phyloP scores from a whole-genome alignment of 257 asterid genomes.

The Primulina tabacum region DNA sequence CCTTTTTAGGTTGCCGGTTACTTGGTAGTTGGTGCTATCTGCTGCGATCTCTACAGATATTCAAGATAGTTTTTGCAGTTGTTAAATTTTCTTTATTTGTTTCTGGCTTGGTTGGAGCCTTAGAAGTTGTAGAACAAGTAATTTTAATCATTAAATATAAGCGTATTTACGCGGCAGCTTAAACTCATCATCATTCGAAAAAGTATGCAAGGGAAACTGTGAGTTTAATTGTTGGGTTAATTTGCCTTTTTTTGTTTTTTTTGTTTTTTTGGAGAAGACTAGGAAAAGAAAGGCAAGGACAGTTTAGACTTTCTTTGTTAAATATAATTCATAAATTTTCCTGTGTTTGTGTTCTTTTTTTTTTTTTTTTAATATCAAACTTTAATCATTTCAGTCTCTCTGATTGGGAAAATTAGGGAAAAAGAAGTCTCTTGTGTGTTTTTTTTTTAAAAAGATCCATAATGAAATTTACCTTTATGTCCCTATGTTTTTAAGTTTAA shows the following conservation, averaged over 20 bases:
- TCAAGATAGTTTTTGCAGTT: slow-evolving; percentile 16
- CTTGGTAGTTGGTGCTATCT: slow-evolving; percentile 21
- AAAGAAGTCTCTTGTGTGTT: no score
- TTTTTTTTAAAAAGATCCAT: no score
- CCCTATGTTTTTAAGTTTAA: no score
- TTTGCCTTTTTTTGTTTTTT: background rate
- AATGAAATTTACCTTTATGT: no score
- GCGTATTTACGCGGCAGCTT: slow-evolving; percentile 5
- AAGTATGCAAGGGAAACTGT: slow-evolving; percentile 16
- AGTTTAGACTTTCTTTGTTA: background rate
- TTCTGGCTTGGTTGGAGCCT: slow-evolving; percentile 12
- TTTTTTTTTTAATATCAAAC: no score
- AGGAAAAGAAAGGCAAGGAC: background rate
- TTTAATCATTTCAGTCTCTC: no score
- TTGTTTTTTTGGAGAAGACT: background rate
- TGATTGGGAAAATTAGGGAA: no score
- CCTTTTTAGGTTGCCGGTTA: slow-evolving; percentile 25
- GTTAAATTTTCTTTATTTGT: slow-evolving; percentile 15
- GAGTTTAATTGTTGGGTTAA: slow-evolving; percentile 12
- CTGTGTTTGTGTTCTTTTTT: no score
- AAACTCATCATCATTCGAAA: slow-evolving; percentile 7
- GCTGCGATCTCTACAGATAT: slow-evolving; percentile 26
- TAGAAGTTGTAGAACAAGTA: slow-evolving; percentile 28
- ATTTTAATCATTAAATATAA: slow-evolving; percentile 7
- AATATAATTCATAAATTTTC: background rate